These are phyloP conservation scores for Thraustochytrium sp. DNA, from an alignment of 352 stramenopile species.

Conservation along the genomic window DNA sequence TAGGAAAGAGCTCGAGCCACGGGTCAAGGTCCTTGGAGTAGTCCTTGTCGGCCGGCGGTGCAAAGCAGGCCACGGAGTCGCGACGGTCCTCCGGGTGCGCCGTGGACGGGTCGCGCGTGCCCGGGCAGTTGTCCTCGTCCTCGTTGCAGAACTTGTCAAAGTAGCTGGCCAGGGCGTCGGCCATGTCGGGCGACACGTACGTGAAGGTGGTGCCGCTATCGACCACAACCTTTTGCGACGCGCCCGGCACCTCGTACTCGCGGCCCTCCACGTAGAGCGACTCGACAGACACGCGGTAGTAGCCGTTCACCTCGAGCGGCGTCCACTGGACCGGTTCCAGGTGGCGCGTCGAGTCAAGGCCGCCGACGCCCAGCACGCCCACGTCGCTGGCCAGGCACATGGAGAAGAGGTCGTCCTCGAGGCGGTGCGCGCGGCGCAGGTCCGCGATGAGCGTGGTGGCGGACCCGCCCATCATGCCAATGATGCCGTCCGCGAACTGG, in stretches of 20 bases:
- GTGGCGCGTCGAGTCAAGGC: neutral
- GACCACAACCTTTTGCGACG: neutral
- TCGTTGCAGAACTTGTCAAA: constrained; percentile 21
- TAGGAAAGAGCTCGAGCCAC: constrained; percentile 34
- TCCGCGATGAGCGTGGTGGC: neutral
- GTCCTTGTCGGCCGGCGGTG: neutral
- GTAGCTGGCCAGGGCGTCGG: neutral
- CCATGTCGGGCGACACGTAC: neutral
- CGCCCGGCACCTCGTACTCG: neutral
- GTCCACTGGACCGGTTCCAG: constrained; percentile 37
- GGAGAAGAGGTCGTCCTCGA: constrained; percentile 35
- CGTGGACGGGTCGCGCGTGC: neutral
- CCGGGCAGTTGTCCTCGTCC: neutral
- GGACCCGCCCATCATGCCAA: constrained; percentile 16
- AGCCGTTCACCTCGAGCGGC: neutral
- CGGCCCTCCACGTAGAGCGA: neutral
- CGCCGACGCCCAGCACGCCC: constrained; percentile 27
- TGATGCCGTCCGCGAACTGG: constrained; percentile 41
- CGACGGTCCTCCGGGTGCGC: neutral
- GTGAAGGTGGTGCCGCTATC: constrained; percentile 41
- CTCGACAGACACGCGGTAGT: constrained; percentile 10
- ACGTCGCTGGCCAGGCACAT: neutral
- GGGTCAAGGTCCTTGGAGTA: neutral
- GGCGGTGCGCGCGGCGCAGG: neutral
- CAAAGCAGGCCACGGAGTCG: constrained; percentile 36